phyloP scores from a whole-genome alignment of 2,329 filamentous ascomycete genomes.

The Biscogniauxia sp. region DNA sequence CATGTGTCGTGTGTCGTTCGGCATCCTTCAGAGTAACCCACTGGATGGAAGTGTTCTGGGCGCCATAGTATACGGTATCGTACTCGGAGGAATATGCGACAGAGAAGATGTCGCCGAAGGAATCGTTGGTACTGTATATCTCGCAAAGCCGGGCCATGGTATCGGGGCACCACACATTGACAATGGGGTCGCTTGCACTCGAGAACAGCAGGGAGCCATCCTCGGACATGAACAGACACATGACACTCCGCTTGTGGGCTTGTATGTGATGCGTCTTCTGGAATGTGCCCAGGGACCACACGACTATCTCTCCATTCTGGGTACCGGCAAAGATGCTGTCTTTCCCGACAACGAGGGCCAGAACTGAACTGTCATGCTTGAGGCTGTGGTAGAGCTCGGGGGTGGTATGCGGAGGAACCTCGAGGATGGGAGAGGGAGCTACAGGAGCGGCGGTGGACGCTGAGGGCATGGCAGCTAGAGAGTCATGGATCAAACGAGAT shows the following conservation, averaged over 20 bases:
- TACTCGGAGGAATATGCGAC: conserved; percentile 80
- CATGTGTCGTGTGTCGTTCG: conserved; percentile 55
- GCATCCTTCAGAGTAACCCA: conserved; percentile 78
- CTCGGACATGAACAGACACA: conserved; percentile 77
- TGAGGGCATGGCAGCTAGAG: conserved; percentile 24
- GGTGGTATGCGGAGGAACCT: conserved; percentile 30
- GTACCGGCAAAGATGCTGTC: conserved; percentile 87
- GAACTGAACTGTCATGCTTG: conserved; percentile 73
- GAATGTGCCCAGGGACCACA: conserved; percentile 88
- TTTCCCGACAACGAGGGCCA: conserved; percentile 78
- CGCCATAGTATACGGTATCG: conserved; percentile 84
- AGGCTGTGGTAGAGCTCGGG: conserved; percentile 74
- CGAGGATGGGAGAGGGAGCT: conserved; percentile 27
- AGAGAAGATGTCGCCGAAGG: conserved; percentile 89
- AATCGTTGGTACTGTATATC: conserved; percentile 89
- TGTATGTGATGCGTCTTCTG: conserved; percentile 75
- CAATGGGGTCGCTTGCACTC: conserved; percentile 86
- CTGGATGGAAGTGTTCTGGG: conserved; percentile 92
- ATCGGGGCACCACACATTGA: conserved; percentile 87
- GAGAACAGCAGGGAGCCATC: conserved; percentile 80
- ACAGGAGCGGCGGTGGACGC: conserved; percentile 9
- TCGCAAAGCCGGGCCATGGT: conserved; percentile 78
- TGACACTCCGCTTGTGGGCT: conserved; percentile 87
- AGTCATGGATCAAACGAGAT: conserved; percentile 4
- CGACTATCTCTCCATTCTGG: conserved; percentile 87